A percentile compares a stretch with the other conserved stretches of the same genome.
phyloP scores from a whole-genome alignment of 768 basidiomycete species.

The Suillus ampliporus region DNA sequence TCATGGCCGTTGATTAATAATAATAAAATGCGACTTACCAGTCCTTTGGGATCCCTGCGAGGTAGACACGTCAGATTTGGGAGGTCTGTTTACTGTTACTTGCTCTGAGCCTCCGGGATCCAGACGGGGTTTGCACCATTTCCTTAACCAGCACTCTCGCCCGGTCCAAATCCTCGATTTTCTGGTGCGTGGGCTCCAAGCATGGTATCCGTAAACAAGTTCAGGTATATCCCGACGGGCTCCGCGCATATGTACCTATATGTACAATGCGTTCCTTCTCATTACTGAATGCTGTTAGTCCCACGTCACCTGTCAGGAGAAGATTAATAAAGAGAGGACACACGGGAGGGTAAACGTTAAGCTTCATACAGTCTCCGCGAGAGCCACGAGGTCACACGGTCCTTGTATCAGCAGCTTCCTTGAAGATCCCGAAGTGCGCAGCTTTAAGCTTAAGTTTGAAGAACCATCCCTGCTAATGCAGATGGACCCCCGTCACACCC shows the following conservation, averaged over 20 bases:
- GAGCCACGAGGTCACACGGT: slow-evolving; percentile 6
- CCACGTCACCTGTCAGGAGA: not conserved
- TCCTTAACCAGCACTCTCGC: not conserved
- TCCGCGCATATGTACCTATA: not conserved
- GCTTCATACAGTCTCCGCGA: not conserved
- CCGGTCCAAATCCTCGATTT: not conserved
- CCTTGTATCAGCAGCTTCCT: not conserved
- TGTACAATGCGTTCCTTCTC: not conserved
- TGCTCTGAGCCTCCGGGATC: not conserved
- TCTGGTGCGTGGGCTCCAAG: not conserved
- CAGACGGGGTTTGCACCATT: not conserved
- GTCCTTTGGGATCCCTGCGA: not conserved
- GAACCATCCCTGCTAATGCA: not conserved
- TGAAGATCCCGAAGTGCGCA: not conserved
- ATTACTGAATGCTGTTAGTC: not conserved
- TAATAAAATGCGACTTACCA: not conserved
- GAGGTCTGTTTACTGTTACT: not conserved
- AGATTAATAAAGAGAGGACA: not conserved
- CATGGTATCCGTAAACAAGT: not conserved
- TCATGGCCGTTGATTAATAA: slow-evolving; percentile 4
- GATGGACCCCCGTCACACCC: not conserved
- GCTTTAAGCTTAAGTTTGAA: not conserved
- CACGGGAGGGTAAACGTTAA: no score
- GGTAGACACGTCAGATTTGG: not conserved
- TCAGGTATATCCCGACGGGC: not conserved